phyloP scores from a whole-genome alignment of 345 rosid species.

The Camelina neglecta region DNA sequence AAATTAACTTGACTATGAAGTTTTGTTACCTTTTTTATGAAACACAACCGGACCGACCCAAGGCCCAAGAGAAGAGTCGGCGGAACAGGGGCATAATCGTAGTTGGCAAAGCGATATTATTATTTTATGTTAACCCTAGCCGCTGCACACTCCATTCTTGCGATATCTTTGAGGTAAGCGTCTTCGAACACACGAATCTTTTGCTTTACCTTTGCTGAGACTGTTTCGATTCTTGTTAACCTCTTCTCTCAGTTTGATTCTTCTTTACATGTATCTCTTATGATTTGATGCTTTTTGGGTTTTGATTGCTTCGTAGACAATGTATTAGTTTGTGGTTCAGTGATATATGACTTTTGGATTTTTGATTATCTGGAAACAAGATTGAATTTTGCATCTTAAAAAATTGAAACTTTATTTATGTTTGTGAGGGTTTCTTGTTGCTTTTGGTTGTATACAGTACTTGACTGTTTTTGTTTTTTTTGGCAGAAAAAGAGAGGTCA shows the following conservation, averaged over 20 bases:
- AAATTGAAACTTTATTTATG: neutral
- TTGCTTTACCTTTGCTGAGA: neutral
- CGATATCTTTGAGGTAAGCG: conserved; percentile 16
- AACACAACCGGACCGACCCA: neutral
- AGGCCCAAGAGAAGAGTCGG: neutral
- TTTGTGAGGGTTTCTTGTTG: conserved; percentile 17
- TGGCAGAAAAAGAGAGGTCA: conserved; percentile 49
- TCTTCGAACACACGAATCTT: neutral
- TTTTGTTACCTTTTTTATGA: too few relatives aligned
- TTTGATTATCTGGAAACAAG: neutral
- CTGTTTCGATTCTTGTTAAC: neutral
- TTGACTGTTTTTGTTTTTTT: neutral
- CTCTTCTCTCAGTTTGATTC: too few relatives aligned
- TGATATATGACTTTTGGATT: neutral
- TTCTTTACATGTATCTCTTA: too few relatives aligned
- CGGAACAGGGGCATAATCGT: conserved; percentile 5
- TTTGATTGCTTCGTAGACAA: conserved; percentile 10
- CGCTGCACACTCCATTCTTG: neutral
- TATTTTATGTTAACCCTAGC: conserved; percentile 13
- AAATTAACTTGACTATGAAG: too few relatives aligned
- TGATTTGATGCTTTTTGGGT: neutral
- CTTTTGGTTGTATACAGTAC: neutral
- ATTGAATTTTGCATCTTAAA: neutral
- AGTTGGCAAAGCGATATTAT: neutral
- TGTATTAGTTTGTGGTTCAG: neutral